Percentiles rank a stretch among this genome's conserved stretches.
Conservation (phyloP, 257 asterid species). For the Solanum pimpinellifolium region DNA sequence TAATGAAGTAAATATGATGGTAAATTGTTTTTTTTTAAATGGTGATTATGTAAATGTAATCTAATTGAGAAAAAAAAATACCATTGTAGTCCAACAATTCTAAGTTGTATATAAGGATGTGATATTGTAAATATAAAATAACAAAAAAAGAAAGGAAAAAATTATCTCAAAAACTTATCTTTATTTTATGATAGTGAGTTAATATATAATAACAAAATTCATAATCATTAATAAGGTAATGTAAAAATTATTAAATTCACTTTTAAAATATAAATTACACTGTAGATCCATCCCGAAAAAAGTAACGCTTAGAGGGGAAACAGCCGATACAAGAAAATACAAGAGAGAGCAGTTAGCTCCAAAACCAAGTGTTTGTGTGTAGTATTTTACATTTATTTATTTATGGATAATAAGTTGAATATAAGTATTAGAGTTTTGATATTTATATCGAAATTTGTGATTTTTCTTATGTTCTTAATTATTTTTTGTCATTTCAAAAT, state of each 20-base stretch:
- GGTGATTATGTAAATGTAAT: not conserved
- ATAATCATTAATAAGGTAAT: not conserved
- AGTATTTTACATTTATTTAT: not conserved
- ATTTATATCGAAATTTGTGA: too few species aligned
- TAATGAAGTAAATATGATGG: not conserved
- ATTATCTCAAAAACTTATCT: not conserved
- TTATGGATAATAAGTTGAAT: not conserved
- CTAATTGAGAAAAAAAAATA: not conserved
- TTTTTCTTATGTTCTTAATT: not conserved
- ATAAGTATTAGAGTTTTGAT: not conserved
- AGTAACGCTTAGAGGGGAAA: slow-evolving; percentile 3
- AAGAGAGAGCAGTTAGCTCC: not conserved
- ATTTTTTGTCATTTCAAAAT: not conserved
- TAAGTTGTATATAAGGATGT: not conserved
- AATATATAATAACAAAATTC: not conserved
- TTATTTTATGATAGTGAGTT: not conserved
- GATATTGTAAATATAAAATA: not conserved
- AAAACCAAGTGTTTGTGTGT: not conserved
- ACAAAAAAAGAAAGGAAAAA: not conserved
- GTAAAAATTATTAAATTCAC: not conserved
- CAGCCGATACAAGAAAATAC: slow-evolving; percentile 1
- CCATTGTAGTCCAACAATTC: not conserved
- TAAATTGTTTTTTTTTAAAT: too few species aligned
- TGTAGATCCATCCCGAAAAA: fast-evolving
- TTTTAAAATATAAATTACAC: not conserved